Conservation (phyloP, 129 eudicot species). For the Oenanthe sinensis region DNA sequence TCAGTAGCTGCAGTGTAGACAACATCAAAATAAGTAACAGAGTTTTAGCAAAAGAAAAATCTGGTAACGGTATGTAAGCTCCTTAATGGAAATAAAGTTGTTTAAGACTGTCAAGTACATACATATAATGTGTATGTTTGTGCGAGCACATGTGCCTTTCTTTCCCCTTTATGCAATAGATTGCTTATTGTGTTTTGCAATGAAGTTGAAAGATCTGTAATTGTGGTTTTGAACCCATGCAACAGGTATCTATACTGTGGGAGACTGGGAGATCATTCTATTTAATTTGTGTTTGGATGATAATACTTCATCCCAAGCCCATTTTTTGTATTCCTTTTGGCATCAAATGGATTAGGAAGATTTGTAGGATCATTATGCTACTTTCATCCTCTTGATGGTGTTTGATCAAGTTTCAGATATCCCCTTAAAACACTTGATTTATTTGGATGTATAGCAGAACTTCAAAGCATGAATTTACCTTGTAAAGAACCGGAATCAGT, state of each 20-base stretch:
- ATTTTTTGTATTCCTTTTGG: neutral
- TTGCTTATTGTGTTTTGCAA: neutral
- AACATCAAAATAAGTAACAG: slow-evolving; percentile 19
- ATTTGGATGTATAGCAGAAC: slow-evolving; percentile 29
- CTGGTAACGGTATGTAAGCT: slow-evolving; percentile 30
- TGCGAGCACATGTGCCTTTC: neutral
- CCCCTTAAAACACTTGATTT: slow-evolving; percentile 1
- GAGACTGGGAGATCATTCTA: neutral
- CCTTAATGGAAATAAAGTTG: neutral
- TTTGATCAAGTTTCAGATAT: neutral
- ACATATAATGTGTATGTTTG: neutral
- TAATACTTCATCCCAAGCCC: neutral
- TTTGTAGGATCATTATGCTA: neutral
- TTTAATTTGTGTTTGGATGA: neutral
- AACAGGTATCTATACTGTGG: neutral
- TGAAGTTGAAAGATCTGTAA: neutral
- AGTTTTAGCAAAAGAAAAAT: slow-evolving; percentile 17
- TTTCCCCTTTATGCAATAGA: neutral
- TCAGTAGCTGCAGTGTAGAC: slow-evolving; percentile 18
- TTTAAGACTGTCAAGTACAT: neutral
- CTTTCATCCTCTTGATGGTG: neutral
- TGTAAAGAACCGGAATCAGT: slow-evolving; percentile 22
- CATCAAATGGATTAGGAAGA: neutral
- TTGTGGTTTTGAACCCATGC: neutral
- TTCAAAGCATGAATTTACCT: slow-evolving; percentile 22